A percentile compares a stretch with the other conserved stretches of the same genome.
Conservation (phyloP, 2,329 filamentous ascomycete species). For the Madurella fahalii region DNA sequence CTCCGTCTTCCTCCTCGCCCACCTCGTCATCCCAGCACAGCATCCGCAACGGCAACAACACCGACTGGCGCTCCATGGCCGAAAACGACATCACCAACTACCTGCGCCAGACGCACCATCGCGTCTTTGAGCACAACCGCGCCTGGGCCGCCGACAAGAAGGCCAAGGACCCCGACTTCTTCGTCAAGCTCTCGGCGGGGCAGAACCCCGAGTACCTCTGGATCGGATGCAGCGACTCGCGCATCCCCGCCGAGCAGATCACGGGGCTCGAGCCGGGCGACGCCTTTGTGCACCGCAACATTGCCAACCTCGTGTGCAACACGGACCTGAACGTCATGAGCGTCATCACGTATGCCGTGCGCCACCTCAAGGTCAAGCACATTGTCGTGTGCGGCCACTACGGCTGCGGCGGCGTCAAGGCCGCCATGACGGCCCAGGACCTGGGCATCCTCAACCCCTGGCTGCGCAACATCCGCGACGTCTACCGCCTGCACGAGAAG, state of each 20-base stretch:
- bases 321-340: conserved; percentile 75
- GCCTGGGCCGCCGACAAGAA: conserved; percentile 60
- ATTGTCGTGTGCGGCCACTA: conserved; percentile 77
- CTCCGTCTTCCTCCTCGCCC: not conserved
- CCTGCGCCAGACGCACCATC: conserved; percentile 60
- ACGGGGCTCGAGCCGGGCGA: conserved; percentile 81
- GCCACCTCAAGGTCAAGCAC: conserved; percentile 75
- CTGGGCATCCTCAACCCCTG: conserved; percentile 69
- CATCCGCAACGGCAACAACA: conserved; percentile 1
- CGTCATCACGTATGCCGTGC: conserved; percentile 84
- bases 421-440: conserved; percentile 67
- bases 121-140: conserved; percentile 65
- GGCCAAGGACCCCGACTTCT: conserved; percentile 60
- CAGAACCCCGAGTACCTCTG: conserved; percentile 72
- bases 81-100: conserved; percentile 48
- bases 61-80: conserved; percentile 23
- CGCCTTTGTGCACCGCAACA: conserved; percentile 92
- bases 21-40: not conserved
- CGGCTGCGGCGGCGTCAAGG: conserved; percentile 72
- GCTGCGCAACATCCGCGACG: conserved; percentile 70
- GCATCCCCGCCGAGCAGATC: conserved; percentile 87
- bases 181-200: conserved; percentile 58
- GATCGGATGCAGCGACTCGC: conserved; percentile 88
- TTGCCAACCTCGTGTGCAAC: conserved; percentile 80
- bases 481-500: conserved; percentile 66